A percentile compares a stretch with the other conserved stretches of the same genome.
Conservation (phyloP, 768 basidiomycete species). For the Suillus weaverae region DNA sequence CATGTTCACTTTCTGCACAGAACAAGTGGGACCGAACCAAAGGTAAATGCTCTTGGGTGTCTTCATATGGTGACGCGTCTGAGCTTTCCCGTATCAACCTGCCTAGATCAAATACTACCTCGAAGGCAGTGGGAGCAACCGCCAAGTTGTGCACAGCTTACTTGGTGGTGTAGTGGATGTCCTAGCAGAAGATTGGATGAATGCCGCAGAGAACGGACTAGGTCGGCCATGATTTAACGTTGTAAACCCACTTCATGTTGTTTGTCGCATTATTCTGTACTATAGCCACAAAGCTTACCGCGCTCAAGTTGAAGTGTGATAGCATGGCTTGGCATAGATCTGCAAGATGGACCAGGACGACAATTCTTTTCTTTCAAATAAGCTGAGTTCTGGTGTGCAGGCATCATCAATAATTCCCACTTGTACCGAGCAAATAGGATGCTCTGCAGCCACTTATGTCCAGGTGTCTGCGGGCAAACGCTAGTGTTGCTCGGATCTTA, state of each 20-base stretch:
- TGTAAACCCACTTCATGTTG: background rate
- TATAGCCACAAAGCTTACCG: background rate
- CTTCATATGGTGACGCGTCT: background rate
- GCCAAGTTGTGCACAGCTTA: conserved; percentile 43
- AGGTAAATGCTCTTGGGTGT: conserved; percentile 43
- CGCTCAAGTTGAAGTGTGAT: background rate
- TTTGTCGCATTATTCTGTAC: background rate
- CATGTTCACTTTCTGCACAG: conserved; percentile 34
- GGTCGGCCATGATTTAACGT: conserved; percentile 28
- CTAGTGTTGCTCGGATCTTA: background rate
- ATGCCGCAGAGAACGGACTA: conserved; percentile 53
- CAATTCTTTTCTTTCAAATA: background rate
- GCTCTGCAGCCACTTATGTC: background rate
- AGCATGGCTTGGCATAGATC: conserved; percentile 15
- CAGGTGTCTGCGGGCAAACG: background rate
- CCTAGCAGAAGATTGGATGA: conserved; percentile 68
- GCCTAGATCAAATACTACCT: conserved; percentile 83
- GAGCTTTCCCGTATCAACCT: background rate
- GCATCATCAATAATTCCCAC: background rate
- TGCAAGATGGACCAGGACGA: background rate
- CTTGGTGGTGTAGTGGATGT: conserved; percentile 61
- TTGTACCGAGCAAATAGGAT: background rate
- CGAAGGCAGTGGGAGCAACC: conserved; percentile 68
- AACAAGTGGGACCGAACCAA: conserved; percentile 90
- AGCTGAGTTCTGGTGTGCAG: background rate